Evolutionary conservation across 1,284 basidiomycete genomes (phyloP), one percentile per base, ranked within the genome.

Genomic region (Testicularia cyperi): DNA sequence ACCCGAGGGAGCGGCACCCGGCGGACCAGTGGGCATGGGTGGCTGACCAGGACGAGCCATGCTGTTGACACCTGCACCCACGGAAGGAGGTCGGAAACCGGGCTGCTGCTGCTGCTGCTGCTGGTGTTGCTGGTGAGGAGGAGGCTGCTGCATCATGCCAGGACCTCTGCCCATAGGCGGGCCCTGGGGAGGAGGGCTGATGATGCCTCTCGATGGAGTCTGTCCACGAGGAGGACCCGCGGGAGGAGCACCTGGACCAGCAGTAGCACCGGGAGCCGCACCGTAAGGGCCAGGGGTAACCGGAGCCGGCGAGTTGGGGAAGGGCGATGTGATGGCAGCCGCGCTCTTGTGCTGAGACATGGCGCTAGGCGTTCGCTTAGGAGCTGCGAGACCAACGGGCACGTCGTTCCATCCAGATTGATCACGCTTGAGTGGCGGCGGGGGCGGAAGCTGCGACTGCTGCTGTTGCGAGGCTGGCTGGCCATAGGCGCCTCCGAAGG

Each of bases 361-460:
- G 20, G 68, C 68, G 28, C 63, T 67, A 9, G 64, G 42, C 10
- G 68, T 62, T 16, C 67, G 65, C 38, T 81, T 79, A 19, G 72
- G 63, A 9, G 62, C 64, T 21, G 43, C 28, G 2, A 58, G 38
- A 5, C 55, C 49, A 20, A 43, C 78, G 2, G 90, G 90, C 0
- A 88, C 84, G 70, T 97, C 92, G 72, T 97, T 97, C 92, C 92
- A 97, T 0, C 89, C 90, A 9, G 86, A 85, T 52, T 87, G 87
- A 30, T 79, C 78, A 25, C 83, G 82, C 62, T 84, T 86, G 19
- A 79, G 70, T 5, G 80, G 80, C 3, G 80, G 65, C 2, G 77
- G 78, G 3, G 79, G 78, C 7, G 77, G 75, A 3, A 73, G 66
- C 23, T 22, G 21, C 26, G 48, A 47, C 51, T 49, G 48, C 27